Conservation (phyloP, 2,329 filamentous ascomycete genomes). For the Nemania serpens region DNA sequence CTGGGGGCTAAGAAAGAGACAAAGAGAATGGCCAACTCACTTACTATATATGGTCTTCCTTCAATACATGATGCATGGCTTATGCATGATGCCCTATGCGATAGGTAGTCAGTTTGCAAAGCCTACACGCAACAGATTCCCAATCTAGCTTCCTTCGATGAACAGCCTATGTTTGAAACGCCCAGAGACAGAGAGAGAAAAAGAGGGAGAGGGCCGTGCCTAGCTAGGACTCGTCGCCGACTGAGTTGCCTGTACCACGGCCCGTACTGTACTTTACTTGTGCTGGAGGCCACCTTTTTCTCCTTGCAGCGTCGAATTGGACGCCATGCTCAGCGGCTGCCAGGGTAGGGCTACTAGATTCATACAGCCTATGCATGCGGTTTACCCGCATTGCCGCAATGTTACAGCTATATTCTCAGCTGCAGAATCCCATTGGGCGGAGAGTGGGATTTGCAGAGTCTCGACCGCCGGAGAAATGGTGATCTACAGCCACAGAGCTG, state of each 20-base stretch:
- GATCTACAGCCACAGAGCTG: conserved; percentile 28
- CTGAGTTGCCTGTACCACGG: no score
- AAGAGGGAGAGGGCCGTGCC: conserved; percentile 1
- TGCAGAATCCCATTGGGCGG: conserved; percentile 17
- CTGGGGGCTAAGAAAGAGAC: conserved; percentile 19
- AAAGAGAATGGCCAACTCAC: conserved; percentile 5
- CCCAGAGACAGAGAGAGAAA: no score
- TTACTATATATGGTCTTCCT: conserved; percentile 18
- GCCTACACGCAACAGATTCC: conserved; percentile 5
- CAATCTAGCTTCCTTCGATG: conserved; percentile 16
- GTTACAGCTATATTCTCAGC: no score
- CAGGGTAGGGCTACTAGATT: conserved; percentile 16
- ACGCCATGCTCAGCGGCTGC: conserved; percentile 10
- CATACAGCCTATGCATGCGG: conserved; percentile 22
- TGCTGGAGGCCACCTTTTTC: conserved; percentile 10
- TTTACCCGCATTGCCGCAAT: conserved; percentile 19
- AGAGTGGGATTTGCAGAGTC: conserved; percentile 6
- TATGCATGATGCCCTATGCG: neutral
- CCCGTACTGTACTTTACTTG: neutral
- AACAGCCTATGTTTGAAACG: no score
- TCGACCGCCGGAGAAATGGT: conserved; percentile 9
- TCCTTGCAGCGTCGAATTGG: conserved; percentile 9
- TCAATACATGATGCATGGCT: conserved; percentile 23
- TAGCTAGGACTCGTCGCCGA: no score
- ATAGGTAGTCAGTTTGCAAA: conserved; percentile 12